Conservation (phyloP, 495 filamentous ascomycete species). For the Talaromyces adpressus region DNA sequence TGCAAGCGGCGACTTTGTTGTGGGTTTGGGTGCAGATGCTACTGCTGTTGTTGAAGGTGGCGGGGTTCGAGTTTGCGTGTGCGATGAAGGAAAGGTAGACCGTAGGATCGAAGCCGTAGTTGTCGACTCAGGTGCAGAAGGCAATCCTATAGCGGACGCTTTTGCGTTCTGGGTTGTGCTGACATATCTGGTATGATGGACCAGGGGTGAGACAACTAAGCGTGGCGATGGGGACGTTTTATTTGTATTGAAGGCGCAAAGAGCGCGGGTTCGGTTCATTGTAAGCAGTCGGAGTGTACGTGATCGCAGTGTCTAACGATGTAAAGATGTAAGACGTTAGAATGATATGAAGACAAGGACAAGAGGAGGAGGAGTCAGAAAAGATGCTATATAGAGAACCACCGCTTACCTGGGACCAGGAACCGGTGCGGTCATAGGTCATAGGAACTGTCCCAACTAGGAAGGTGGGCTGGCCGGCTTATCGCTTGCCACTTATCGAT, state of each 20-base stretch:
- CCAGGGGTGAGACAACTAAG: neutral
- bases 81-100: conserved; percentile 1
- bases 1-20: conserved; percentile 47
- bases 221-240: neutral
- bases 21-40: neutral
- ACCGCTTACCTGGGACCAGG: neutral
- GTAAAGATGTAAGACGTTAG: neutral
- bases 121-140: neutral
- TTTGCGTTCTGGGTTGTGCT: conserved; percentile 8
- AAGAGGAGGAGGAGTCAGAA: neutral
- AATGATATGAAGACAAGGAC: neutral
- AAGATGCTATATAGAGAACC: neutral
- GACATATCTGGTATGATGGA: neutral
- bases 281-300: neutral
- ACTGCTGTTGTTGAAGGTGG: neutral
- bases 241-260: neutral
- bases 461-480: conserved; percentile 3
- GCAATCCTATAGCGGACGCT: neutral
- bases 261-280: conserved; percentile 4
- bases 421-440: conserved; percentile 3
- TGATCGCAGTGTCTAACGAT: too few relatives aligned
- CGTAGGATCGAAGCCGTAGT: neutral
- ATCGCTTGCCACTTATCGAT: neutral
- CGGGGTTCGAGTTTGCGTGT: neutral
- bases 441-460: neutral